A percentile compares a stretch with the other conserved stretches of the same genome.
Conservation (phyloP, 2,329 filamentous ascomycete species). For the Microdochium nivale region DNA sequence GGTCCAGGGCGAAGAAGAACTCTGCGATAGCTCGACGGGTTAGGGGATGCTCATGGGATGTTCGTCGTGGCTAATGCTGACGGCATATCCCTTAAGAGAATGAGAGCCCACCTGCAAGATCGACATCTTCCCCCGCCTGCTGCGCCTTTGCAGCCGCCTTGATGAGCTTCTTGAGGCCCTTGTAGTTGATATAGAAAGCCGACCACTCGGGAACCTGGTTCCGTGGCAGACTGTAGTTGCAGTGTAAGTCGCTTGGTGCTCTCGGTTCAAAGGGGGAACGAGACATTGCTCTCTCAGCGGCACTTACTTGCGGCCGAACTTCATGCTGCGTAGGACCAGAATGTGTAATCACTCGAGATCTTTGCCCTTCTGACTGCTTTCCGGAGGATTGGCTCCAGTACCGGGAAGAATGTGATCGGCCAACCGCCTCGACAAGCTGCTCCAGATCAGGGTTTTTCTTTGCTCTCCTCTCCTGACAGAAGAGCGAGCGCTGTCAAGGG, state of each 20-base stretch:
- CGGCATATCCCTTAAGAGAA: constrained; percentile 10
- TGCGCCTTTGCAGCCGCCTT: constrained; percentile 63
- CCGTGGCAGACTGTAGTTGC: constrained; percentile 50
- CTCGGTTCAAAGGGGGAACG: constrained; percentile 1
- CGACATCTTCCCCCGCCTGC: constrained; percentile 64
- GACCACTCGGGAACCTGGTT: constrained; percentile 88
- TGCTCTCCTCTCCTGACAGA: too few relatives aligned
- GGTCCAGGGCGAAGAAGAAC: constrained; percentile 94
- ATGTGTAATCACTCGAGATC: neutral
- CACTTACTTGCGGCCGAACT: constrained; percentile 53
- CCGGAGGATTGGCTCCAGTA: too few relatives aligned
- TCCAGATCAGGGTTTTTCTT: too few relatives aligned
- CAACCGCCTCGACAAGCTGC: too few relatives aligned
- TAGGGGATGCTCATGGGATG: constrained; percentile 26
- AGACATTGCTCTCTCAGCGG: too few relatives aligned
- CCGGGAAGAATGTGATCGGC: too few relatives aligned
- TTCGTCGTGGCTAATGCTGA: constrained; percentile 20
- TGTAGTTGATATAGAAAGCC: constrained; percentile 79
- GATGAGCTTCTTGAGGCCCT: constrained; percentile 89
- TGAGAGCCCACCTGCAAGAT: constrained; percentile 73
- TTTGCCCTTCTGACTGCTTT: too few relatives aligned
- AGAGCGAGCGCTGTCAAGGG: too few relatives aligned
- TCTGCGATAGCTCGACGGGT: constrained; percentile 47
- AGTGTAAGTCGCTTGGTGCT: constrained; percentile 9
- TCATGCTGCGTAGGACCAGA: constrained; percentile 33